Base-by-base conservation (phyloP, 2,329 filamentous ascomycete species). In the Aspergillus proliferans region DNA sequence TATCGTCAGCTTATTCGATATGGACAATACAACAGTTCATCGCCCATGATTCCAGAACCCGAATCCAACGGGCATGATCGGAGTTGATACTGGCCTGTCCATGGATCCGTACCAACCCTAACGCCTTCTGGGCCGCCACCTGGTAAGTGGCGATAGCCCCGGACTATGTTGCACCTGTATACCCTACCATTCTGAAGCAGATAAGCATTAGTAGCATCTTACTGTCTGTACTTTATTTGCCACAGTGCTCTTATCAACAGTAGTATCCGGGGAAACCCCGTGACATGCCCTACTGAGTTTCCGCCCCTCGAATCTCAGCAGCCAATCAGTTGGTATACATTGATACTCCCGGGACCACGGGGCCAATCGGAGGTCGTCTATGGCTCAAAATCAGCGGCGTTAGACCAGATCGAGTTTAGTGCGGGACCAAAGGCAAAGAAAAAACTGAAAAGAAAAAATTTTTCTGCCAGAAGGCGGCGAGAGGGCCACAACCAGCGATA, bases 401-500 rank as follows among this genome's bases (percentile, higher is more conserved):
- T 58, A 62, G 33, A 10, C 51, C 58, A 4, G 6, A 47, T 47
- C 19, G 44, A 51, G 51, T 1, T 38, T 64, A 63, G 61, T 50
- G 58, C 58, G 55, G 56, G 53, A 60, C 57, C 52, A 54, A 39
- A 40, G 44, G 33, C 47, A 53, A 56, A 54, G 43, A 45, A 41
- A 18, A 52, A 54, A 56, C 53, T 43, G 54, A 57, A 57, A 55
- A 51, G 48, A 55, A 48, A 48, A 43, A 55, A 10, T 19, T 40
- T 40, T 40, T 40, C 38, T 40, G 38, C 38, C 38, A 40, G 14
- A n/a, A 18, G 38, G 38, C 38, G 38, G 38, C 19, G 38, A 52
- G 56, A 52, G 55, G 58, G 58, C 65, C 66, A 67, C 65, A 65
- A 57, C 61, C 48, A 38, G 52, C 58, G 66, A 68, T 69, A 69